phyloP scores from a whole-genome alignment of 1,139 yeast species.

The Saccharomyces hybrid region DNA sequence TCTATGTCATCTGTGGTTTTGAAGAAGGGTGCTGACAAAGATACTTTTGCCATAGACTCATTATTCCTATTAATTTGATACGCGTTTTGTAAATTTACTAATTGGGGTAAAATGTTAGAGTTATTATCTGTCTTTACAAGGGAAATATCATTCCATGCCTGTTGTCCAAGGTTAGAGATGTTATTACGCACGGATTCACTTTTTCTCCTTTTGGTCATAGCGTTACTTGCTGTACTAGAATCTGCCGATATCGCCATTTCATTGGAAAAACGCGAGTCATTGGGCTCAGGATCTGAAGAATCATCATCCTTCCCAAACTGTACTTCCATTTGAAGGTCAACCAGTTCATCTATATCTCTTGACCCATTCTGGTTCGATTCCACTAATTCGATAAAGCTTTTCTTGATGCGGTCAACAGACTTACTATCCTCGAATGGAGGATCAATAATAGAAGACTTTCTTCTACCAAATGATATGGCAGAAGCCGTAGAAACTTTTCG shows the following conservation, averaged over 20 bases:
- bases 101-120: slow-evolving; percentile 21
- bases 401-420: slow-evolving; percentile 8
- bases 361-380: slow-evolving; percentile 11
- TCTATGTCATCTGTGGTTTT: slow-evolving; percentile 45
- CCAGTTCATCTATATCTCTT: slow-evolving; percentile 24
- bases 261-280: not conserved
- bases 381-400: slow-evolving; percentile 16
- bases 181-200: slow-evolving; percentile 4
- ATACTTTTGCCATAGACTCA: slow-evolving; percentile 27
- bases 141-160: slow-evolving; percentile 1
- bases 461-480: slow-evolving; percentile 10
- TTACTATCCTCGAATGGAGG: slow-evolving; percentile 7
- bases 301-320: slow-evolving; percentile 18
- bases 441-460: slow-evolving; percentile 13
- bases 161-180: not conserved
- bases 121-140: not conserved
- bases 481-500: slow-evolving; percentile 13
- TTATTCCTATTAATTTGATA: slow-evolving; percentile 34
- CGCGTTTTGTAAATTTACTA: slow-evolving; percentile 29
- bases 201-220: slow-evolving; percentile 1
- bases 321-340: slow-evolving; percentile 21
- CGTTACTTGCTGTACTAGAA: slow-evolving; percentile 3
- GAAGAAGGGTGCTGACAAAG: slow-evolving; percentile 39
- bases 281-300: slow-evolving; percentile 1
- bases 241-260: not conserved